phyloP scores from a whole-genome alignment of 2,329 filamentous ascomycete species.

The Talaromyces sp. region DNA sequence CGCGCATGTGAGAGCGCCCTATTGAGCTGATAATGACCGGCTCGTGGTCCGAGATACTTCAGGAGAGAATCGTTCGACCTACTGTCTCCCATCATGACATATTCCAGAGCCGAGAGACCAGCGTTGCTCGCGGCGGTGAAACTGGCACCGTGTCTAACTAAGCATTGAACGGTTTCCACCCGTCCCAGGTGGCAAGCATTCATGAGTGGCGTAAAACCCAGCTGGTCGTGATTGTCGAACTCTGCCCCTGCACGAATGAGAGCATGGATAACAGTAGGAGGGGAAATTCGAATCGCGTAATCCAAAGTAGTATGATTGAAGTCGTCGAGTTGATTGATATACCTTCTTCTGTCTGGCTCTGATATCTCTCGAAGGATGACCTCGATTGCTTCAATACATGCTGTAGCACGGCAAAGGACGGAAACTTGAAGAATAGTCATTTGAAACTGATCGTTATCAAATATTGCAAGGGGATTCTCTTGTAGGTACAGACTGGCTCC shows the following conservation, averaged over 20 bases:
- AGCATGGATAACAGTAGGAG: neutral
- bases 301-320: neutral
- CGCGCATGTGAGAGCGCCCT: neutral
- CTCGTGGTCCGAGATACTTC: neutral
- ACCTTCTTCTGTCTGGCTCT: neutral
- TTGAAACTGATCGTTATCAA: neutral
- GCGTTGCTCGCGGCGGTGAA: neutral
- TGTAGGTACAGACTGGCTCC: neutral
- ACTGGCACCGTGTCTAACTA: neutral
- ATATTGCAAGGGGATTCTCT: neutral
- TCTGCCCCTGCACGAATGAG: neutral
- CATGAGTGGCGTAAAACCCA: slow-evolving; percentile 1
- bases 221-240: neutral
- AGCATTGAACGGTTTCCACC: neutral
- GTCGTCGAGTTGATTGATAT: neutral
- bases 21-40: neutral
- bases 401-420: neutral
- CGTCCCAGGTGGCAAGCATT: neutral
- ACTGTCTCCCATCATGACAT: neutral
- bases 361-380: neutral
- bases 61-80: neutral
- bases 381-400: neutral
- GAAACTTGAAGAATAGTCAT: neutral
- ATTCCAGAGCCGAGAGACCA: neutral
- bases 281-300: neutral